Conservation (phyloP, 2,329 filamentous ascomycete species). For the Calonectria hawksworthii region DNA sequence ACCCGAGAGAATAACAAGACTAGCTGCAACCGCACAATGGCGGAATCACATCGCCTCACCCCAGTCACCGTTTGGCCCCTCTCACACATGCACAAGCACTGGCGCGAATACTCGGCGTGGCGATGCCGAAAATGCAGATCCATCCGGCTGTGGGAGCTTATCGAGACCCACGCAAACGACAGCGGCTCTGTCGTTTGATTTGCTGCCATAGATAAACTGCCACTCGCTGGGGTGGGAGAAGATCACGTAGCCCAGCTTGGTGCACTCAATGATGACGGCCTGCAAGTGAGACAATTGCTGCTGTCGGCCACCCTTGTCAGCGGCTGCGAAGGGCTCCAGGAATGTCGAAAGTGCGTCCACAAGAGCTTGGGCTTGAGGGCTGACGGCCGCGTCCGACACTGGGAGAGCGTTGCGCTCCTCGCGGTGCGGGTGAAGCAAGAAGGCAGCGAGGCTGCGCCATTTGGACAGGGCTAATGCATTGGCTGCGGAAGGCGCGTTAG, state of each 20-base stretch:
- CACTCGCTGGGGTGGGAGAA: slow-evolving; percentile 60
- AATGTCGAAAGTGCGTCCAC: slow-evolving; percentile 51
- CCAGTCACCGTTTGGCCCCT: background rate
- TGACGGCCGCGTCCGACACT: slow-evolving; percentile 45
- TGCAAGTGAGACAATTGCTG: slow-evolving; percentile 56
- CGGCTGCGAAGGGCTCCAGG: slow-evolving; percentile 50
- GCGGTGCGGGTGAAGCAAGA: slow-evolving; percentile 56
- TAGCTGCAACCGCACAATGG: no score
- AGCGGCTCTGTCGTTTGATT: slow-evolving; percentile 30
- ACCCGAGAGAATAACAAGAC: background rate
- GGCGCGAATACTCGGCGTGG: slow-evolving; percentile 3
- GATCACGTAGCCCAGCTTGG: slow-evolving; percentile 57
- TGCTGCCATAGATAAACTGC: slow-evolving; percentile 45
- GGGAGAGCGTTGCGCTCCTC: slow-evolving; percentile 53
- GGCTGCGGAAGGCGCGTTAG: slow-evolving; percentile 17
- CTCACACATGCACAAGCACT: background rate
- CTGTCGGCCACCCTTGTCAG: slow-evolving; percentile 41
- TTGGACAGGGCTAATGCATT: slow-evolving; percentile 52
- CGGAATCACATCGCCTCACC: background rate
- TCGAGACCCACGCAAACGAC: slow-evolving; percentile 47
- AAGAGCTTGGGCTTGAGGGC: slow-evolving; percentile 50
- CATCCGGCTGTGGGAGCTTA: slow-evolving; percentile 39
- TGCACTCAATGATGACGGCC: slow-evolving; percentile 55
- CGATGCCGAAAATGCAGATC: background rate
- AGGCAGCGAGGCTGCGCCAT: slow-evolving; percentile 60